Conservation (phyloP, 2,329 filamentous ascomycete genomes). For the Tolypocladium guangdongense region DNA sequence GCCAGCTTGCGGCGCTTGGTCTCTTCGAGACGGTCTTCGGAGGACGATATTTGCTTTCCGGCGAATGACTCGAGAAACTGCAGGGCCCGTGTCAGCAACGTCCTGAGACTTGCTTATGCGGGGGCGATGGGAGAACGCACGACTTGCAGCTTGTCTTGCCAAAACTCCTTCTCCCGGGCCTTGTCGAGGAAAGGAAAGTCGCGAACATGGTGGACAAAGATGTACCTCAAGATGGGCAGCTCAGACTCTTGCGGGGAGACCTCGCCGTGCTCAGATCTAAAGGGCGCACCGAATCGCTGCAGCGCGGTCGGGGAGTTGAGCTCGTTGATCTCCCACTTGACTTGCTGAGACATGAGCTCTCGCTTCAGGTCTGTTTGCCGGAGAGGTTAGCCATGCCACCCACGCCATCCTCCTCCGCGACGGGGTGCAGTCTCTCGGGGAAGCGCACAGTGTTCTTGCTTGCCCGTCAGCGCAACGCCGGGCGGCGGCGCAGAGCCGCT, state of each 20-base stretch:
- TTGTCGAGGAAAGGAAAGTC: constrained; percentile 97
- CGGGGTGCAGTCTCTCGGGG: background rate
- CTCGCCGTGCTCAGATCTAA: constrained; percentile 85
- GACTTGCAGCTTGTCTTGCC: constrained; percentile 95
- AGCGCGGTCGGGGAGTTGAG: constrained; percentile 91
- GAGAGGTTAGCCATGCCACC: constrained; percentile 9
- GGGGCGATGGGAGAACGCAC: constrained; percentile 40
- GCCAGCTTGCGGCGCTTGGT: constrained; percentile 91
- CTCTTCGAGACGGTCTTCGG: constrained; percentile 89
- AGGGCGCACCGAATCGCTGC: constrained; percentile 89
- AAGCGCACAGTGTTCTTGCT: constrained; percentile 87
- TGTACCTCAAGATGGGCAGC: constrained; percentile 84
- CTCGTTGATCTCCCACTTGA: constrained; percentile 80
- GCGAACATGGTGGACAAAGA: constrained; percentile 95
- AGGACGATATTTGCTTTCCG: constrained; percentile 92
- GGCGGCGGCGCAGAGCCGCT: constrained; percentile 22
- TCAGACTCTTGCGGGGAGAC: constrained; percentile 90
- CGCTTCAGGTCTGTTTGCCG: constrained; percentile 70
- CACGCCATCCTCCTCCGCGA: too few species aligned
- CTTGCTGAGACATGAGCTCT: constrained; percentile 85
- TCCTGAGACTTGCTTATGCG: background rate
- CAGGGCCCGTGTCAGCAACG: background rate
- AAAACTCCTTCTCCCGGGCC: constrained; percentile 97
- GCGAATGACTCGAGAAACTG: constrained; percentile 96
- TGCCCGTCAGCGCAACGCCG: constrained; percentile 63